A percentile compares a stretch with the other conserved stretches of the same genome.
Conservation (phyloP, 179 eudicot species). For the Gypsophila paniculata region DNA sequence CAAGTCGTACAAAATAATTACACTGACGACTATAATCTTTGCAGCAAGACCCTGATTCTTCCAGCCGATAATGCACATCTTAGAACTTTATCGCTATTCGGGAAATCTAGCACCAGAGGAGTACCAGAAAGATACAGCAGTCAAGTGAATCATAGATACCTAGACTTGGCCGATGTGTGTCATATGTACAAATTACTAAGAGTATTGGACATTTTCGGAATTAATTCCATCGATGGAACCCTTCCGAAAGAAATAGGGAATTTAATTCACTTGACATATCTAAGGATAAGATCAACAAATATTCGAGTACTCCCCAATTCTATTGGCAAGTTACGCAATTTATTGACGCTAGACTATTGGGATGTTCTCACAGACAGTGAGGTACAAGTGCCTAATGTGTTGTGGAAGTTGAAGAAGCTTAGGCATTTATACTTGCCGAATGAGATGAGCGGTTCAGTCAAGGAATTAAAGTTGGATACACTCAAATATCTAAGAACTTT, state of each 20-base stretch:
- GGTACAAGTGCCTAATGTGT: constrained; percentile 27
- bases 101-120: not conserved
- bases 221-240: constrained; percentile 25
- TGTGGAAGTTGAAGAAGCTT: constrained; percentile 31
- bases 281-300: constrained; percentile 41
- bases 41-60: constrained; percentile 17
- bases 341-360: constrained; percentile 38
- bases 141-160: constrained; percentile 3
- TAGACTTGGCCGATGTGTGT: constrained; percentile 17
- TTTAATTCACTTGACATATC: constrained; percentile 47
- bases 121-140: not conserved
- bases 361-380: not conserved
- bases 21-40: not conserved
- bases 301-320: constrained; percentile 43
- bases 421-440: constrained; percentile 31
- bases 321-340: constrained; percentile 42
- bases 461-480: constrained; percentile 19
- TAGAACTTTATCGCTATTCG: constrained; percentile 22
- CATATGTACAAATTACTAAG: constrained; percentile 42
- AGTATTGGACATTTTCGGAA: constrained; percentile 38
- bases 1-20: no score
- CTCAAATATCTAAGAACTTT: constrained; percentile 22
- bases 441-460: constrained; percentile 12
- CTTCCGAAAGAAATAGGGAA: constrained; percentile 38
- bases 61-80: constrained; percentile 15